Conservation (phyloP, 140 eudicot genomes). For the Flaveria floridana region DNA sequence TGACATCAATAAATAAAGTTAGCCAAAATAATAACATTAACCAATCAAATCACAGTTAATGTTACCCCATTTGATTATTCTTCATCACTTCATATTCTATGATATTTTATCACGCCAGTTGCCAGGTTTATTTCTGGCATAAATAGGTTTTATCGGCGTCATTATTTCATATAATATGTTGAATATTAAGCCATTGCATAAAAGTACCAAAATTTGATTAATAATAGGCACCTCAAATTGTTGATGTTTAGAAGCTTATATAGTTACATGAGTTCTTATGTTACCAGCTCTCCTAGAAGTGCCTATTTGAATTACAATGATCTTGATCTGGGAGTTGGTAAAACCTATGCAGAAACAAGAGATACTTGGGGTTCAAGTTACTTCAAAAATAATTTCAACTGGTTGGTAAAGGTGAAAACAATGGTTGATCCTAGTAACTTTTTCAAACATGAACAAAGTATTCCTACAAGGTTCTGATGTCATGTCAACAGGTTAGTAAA, state of each 20-base stretch:
- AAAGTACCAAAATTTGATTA: no score
- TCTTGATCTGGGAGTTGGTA: constrained; percentile 35
- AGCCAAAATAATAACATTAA: no score
- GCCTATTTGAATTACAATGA: constrained; percentile 38
- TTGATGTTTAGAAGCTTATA: constrained; percentile 20
- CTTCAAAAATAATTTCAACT: constrained; percentile 28
- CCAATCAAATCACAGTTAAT: no score
- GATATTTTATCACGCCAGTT: no score
- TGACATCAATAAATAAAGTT: no score
- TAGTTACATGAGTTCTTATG: constrained; percentile 30
- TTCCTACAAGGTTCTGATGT: constrained; percentile 34
- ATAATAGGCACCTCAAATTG: not conserved
- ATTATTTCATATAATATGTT: not conserved
- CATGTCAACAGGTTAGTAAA: constrained; percentile 5
- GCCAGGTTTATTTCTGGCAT: no score
- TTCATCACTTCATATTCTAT: no score
- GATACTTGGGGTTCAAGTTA: constrained; percentile 31
- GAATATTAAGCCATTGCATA: not conserved
- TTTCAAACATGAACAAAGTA: constrained; percentile 41
- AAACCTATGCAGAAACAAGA: constrained; percentile 27
- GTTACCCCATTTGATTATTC: no score
- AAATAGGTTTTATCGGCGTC: not conserved
- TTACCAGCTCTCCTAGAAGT: constrained; percentile 32
- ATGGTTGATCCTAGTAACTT: constrained; percentile 38
- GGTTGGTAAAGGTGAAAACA: constrained; percentile 33